Evolutionary conservation across 345 rosid species (phyloP).

Genomic region (Ricinus communis): DNA sequence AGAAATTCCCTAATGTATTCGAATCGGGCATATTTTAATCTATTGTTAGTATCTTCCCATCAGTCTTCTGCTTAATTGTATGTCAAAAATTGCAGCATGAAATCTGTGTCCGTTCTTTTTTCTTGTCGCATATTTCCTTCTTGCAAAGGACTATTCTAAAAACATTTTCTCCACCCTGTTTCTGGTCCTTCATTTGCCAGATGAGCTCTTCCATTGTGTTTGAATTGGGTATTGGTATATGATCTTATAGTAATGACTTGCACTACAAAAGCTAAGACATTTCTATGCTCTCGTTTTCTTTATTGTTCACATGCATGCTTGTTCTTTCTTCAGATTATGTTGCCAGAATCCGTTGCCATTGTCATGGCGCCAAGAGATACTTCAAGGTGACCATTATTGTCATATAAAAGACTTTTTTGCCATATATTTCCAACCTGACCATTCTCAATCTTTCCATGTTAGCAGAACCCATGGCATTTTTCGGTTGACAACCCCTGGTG

Average conservation of each 20-base stretch:
- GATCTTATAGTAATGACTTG: neutral
- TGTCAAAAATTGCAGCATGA: neutral
- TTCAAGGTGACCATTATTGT: slow-evolving; percentile 46
- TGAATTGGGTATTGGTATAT: neutral
- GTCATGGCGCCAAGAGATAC: slow-evolving; percentile 93
- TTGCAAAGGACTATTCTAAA: neutral
- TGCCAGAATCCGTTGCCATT: slow-evolving; percentile 97
- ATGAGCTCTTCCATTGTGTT: neutral
- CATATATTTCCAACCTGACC: neutral
- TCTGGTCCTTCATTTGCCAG: neutral
- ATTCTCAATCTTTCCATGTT: neutral
- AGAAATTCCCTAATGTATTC: neutral
- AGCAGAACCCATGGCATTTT: slow-evolving; percentile 84
- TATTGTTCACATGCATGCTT: slow-evolving; percentile 6
- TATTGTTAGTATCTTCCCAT: neutral
- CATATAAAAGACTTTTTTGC: neutral
- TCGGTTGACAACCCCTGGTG: slow-evolving; percentile 87
- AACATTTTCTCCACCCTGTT: neutral
- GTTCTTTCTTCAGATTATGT: slow-evolving; percentile 64
- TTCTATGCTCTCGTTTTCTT: neutral
- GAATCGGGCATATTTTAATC: too few relatives aligned
- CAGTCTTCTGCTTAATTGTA: neutral
- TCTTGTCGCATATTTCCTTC: neutral
- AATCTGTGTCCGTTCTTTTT: neutral
- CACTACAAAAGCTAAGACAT: neutral